These are phyloP conservation scores for Emergomyces pasteurianus DNA, from an alignment of 2,329 filamentous ascomycete species.

Conservation along the genomic window DNA sequence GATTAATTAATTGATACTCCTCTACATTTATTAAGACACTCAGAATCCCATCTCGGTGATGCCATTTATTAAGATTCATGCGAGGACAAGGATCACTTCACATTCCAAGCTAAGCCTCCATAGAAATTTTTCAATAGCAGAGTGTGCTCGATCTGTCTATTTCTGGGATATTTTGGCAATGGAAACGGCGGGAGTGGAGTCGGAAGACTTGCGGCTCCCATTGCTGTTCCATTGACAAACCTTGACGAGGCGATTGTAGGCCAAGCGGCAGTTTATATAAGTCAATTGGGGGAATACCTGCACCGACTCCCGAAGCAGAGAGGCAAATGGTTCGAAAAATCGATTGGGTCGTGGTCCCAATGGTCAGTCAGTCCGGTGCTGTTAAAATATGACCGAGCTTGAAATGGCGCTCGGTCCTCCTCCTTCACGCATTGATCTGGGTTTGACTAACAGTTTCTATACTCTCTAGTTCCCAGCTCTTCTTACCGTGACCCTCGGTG, in stretches of 20 bases:
- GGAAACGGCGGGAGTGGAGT: too few species aligned
- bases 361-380: conserved; percentile 27
- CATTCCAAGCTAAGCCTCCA: neutral
- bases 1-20: neutral
- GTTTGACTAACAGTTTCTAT: neutral
- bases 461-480: conserved; percentile 8
- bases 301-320: conserved; percentile 16
- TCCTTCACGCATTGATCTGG: neutral
- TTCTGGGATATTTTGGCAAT: neutral
- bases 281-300: conserved; percentile 11
- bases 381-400: neutral
- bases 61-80: neutral
- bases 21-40: neutral
- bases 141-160: neutral
- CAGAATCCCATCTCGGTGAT: neutral
- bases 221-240: neutral
- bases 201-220: neutral
- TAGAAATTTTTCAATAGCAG: neutral
- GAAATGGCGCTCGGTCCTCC: neutral
- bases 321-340: conserved; percentile 38
- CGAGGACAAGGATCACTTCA: neutral
- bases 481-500: conserved; percentile 19
- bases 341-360: conserved; percentile 43
- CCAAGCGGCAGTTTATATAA: conserved; percentile 18
- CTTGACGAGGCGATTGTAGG: conserved; percentile 9